Evolutionary conservation across 2,329 filamentous ascomycete species (phyloP).

Genomic region (Talaromyces albobiverticillius): DNA sequence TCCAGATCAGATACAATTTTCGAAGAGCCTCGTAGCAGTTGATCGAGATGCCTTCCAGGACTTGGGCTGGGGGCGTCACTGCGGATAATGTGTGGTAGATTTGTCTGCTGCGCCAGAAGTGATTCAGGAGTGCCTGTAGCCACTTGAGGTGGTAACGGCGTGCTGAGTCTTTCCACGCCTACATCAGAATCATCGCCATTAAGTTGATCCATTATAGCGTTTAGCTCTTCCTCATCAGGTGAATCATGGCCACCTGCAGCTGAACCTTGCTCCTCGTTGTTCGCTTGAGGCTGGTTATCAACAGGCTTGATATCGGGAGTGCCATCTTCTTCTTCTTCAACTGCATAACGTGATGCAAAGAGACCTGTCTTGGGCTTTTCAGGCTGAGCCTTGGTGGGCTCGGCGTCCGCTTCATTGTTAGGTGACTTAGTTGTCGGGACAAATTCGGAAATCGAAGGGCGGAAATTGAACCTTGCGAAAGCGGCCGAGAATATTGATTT

Average conservation of each 20-base stretch:
- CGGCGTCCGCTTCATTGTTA: slow-evolving; percentile 5
- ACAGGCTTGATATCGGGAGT: not conserved
- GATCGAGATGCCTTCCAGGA: slow-evolving; percentile 54
- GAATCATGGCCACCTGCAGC: slow-evolving; percentile 27
- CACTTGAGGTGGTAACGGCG: slow-evolving; percentile 28
- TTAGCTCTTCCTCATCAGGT: slow-evolving; percentile 67
- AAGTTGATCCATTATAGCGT: slow-evolving; percentile 86
- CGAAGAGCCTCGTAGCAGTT: slow-evolving; percentile 46
- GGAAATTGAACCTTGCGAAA: slow-evolving; percentile 65
- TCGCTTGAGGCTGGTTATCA: slow-evolving; percentile 13
- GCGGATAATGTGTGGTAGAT: slow-evolving; percentile 48
- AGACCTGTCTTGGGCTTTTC: slow-evolving; percentile 23
- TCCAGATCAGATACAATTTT: slow-evolving; percentile 35
- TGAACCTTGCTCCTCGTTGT: slow-evolving; percentile 10
- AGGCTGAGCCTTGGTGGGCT: slow-evolving; percentile 18
- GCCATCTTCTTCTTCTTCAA: slow-evolving; percentile 8
- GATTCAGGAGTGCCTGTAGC: slow-evolving; percentile 39
- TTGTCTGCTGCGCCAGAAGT: slow-evolving; percentile 47
- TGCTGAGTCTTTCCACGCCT: slow-evolving; percentile 64
- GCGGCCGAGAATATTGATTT: slow-evolving; percentile 66
- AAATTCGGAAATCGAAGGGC: slow-evolving; percentile 31
- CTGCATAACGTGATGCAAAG: slow-evolving; percentile 35
- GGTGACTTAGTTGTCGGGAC: slow-evolving; percentile 20
- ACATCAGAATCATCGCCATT: slow-evolving; percentile 70
- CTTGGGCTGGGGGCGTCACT: slow-evolving; percentile 74